phyloP scores from a whole-genome alignment of 2,329 filamentous ascomycete species.

The Cercospora brassicicola region DNA sequence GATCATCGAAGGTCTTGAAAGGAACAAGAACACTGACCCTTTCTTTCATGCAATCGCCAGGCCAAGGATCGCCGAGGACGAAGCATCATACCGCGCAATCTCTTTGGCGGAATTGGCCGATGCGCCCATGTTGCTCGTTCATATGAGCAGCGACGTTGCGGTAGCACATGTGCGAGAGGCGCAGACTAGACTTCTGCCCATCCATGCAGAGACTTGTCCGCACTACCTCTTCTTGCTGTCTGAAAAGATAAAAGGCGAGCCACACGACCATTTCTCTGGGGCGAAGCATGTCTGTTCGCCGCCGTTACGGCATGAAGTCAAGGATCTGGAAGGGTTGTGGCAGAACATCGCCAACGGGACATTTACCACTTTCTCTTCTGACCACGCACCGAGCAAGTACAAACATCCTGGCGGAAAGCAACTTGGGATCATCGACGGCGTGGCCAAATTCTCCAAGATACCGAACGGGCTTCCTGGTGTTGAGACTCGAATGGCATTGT shows the following conservation, averaged over 20 bases:
- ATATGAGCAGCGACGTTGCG: constrained; percentile 48
- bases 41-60: constrained; percentile 51
- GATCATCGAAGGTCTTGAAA: constrained; percentile 47
- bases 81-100: constrained; percentile 55
- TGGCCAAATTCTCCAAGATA: constrained; percentile 44
- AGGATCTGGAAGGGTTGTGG: constrained; percentile 41
- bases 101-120: constrained; percentile 52
- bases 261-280: constrained; percentile 39
- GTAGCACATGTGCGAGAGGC: constrained; percentile 40
- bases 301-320: constrained; percentile 36
- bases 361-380: constrained; percentile 39
- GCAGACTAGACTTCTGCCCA: constrained; percentile 39
- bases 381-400: constrained; percentile 44
- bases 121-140: constrained; percentile 56
- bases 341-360: constrained; percentile 40
- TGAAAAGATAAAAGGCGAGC: constrained; percentile 36
- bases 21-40: constrained; percentile 43
- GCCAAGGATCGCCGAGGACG: constrained; percentile 50
- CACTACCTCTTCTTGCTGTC: constrained; percentile 41
- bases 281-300: constrained; percentile 42
- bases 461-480: constrained; percentile 49
- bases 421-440: constrained; percentile 39
- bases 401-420: constrained; percentile 43
- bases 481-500: constrained; percentile 45
- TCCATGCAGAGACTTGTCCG: constrained; percentile 43